Percentiles rank a stretch among this genome's conserved stretches.
These are phyloP conservation scores for Calonectria hongkongensis DNA, from an alignment of 2,329 filamentous ascomycete genomes.

Conservation along the genomic window DNA sequence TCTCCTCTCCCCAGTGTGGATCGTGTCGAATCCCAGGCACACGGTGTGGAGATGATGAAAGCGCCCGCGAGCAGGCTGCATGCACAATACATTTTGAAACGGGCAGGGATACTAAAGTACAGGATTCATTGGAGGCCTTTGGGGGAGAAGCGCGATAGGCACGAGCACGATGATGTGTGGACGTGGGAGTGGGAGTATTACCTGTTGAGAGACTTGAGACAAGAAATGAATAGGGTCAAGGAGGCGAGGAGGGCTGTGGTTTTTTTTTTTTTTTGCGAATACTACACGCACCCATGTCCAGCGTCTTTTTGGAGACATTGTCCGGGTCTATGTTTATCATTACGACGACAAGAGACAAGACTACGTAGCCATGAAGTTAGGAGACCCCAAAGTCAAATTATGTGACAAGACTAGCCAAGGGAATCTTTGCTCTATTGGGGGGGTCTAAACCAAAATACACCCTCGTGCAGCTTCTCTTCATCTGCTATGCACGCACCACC, in stretches of 20 bases:
- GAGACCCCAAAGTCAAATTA: too few relatives aligned
- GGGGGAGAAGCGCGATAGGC: too few relatives aligned
- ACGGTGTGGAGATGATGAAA: slow-evolving; percentile 3
- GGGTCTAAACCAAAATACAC: slow-evolving; percentile 9
- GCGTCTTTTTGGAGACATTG: background rate
- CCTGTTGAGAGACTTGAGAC: background rate
- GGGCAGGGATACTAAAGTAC: background rate
- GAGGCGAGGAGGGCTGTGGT: background rate
- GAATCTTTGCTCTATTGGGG: slow-evolving; percentile 19
- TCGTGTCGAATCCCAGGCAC: slow-evolving; percentile 1
- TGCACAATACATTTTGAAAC: slow-evolving; percentile 20
- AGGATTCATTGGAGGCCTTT: slow-evolving; percentile 6
- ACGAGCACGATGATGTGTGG: background rate
- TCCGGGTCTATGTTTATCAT: too few relatives aligned
- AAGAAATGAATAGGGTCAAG: background rate
- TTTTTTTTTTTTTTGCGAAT: background rate
- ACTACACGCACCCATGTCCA: background rate
- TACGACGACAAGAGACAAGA: background rate
- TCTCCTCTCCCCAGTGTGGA: slow-evolving; percentile 17
- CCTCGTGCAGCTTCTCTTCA: slow-evolving; percentile 11
- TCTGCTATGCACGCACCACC: slow-evolving; percentile 6
- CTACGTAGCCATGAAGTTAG: too few relatives aligned
- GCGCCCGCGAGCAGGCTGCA: slow-evolving; percentile 1
- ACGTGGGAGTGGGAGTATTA: background rate
- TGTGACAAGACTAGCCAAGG: background rate